Percentiles rank a stretch among this genome's conserved stretches.
Conservation (phyloP, 176 grass and related monocot species). For the Oryza punctata region DNA sequence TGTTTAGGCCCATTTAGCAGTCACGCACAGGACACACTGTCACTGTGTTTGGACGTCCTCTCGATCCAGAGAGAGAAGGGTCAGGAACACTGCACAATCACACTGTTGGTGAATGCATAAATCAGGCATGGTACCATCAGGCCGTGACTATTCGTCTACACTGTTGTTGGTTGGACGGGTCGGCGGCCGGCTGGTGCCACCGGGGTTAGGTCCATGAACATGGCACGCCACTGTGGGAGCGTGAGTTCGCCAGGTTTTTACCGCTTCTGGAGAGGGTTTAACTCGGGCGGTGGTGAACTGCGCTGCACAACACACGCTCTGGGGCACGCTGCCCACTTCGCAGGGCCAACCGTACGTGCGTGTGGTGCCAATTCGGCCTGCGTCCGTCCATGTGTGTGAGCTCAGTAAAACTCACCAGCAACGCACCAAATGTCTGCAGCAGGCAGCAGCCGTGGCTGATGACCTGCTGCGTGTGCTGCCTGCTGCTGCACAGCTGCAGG, state of each 20-base stretch:
- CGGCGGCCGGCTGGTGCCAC: not conserved
- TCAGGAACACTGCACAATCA: not conserved
- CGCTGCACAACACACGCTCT: too few species aligned
- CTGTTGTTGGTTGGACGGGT: slow-evolving; percentile 15
- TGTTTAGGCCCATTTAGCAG: too few species aligned
- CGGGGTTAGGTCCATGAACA: not conserved
- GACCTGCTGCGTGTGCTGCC: not conserved
- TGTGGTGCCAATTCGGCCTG: not conserved
- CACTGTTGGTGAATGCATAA: not conserved
- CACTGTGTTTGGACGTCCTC: not conserved
- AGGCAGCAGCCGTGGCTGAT: not conserved
- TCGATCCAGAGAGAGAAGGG: not conserved
- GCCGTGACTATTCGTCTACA: not conserved
- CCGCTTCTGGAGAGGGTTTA: not conserved
- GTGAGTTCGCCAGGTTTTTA: not conserved
- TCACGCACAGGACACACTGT: too few species aligned
- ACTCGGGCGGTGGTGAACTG: not conserved
- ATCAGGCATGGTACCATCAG: not conserved
- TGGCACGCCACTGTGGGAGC: not conserved
- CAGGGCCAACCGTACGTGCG: not conserved
- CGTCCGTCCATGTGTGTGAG: too few species aligned
- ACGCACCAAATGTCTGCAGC: not conserved
- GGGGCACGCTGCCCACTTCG: not conserved
- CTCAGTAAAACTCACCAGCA: slow-evolving; percentile 9
- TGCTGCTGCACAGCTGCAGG: slow-evolving; percentile 1